A percentile compares a stretch with the other conserved stretches of the same genome.
Conservation (phyloP, 2,329 filamentous ascomycete species). For the Colletotrichum sp. region DNA sequence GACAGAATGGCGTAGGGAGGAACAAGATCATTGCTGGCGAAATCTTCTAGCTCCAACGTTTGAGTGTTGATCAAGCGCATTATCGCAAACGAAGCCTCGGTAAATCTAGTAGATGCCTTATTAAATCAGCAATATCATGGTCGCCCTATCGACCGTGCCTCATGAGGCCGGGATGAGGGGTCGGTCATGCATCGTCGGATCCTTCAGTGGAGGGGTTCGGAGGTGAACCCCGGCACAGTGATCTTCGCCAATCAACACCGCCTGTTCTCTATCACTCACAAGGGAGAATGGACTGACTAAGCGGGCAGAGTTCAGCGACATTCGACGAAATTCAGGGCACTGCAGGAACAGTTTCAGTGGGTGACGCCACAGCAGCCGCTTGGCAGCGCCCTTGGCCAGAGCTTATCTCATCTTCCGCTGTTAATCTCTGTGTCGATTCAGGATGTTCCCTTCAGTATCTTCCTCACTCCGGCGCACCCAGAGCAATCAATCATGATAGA, state of each 20-base stretch:
- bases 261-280: neutral
- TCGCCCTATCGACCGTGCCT: neutral
- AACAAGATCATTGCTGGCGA: neutral
- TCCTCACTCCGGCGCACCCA: neutral
- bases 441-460: neutral
- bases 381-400: neutral
- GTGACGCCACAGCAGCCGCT: neutral
- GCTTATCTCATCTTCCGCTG: neutral
- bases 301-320: neutral
- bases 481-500: neutral
- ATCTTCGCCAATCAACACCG: neutral
- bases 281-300: neutral
- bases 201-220: neutral
- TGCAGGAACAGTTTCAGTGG: neutral
- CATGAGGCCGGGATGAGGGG: neutral
- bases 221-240: neutral
- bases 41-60: neutral
- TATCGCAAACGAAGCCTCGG: neutral
- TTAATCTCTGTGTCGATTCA: neutral
- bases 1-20: constrained; percentile 18
- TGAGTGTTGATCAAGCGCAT: constrained; percentile 1
- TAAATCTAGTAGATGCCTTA: neutral
- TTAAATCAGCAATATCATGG: neutral
- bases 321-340: neutral
- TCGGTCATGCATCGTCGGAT: neutral